Percentiles rank a stretch among this genome's conserved stretches.
phyloP scores from a whole-genome alignment of 768 basidiomycete genomes.

The Daedalea quercina region DNA sequence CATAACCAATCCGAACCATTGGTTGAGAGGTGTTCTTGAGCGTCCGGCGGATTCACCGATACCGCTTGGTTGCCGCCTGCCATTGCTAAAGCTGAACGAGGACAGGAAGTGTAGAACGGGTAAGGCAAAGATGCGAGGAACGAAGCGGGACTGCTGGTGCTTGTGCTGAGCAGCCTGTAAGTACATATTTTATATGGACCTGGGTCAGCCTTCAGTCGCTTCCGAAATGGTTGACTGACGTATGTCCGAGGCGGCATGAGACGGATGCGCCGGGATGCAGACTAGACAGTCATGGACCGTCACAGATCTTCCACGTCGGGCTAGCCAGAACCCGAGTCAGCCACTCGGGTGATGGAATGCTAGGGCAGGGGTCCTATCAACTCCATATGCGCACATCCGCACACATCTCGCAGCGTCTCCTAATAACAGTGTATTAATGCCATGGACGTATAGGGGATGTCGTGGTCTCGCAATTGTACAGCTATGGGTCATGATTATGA shows the following conservation, averaged over 20 bases:
- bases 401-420: too few species aligned
- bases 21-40: slow-evolving; percentile 30
- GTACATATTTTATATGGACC: neutral
- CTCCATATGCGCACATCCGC: too few species aligned
- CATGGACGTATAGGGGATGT: too few species aligned
- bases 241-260: neutral
- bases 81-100: slow-evolving; percentile 3
- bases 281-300: neutral
- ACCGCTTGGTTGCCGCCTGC: slow-evolving; percentile 19
- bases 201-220: neutral
- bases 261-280: neutral
- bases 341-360: neutral
- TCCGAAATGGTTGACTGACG: neutral
- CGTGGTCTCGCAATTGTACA: too few species aligned
- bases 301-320: neutral
- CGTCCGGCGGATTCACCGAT: slow-evolving; percentile 22
- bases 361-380: neutral
- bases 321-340: neutral
- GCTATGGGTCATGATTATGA: too few species aligned
- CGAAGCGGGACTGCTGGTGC: neutral
- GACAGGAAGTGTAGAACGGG: neutral
- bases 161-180: neutral
- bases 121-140: neutral
- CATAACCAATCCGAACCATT: slow-evolving; percentile 42
- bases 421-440: too few species aligned